Percentiles rank a stretch among this genome's conserved stretches.
phyloP scores from a whole-genome alignment of 495 filamentous ascomycete species.

The Articulospora tetracladia region DNA sequence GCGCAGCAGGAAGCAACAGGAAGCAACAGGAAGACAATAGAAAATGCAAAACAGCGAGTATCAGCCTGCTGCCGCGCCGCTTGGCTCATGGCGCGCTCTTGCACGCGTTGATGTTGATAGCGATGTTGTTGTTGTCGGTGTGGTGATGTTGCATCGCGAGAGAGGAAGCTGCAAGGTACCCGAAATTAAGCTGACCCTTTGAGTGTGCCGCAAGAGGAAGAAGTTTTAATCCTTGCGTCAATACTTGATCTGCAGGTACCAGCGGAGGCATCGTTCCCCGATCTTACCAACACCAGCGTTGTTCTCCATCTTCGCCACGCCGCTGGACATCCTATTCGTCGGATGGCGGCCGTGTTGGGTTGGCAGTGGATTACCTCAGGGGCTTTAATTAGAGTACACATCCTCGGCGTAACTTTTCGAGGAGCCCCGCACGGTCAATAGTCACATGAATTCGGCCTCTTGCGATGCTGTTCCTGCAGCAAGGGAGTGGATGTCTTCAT shows the following conservation, averaged over 20 bases:
- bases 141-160: not conserved
- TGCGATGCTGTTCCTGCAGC: no score
- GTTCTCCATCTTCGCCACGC: no score
- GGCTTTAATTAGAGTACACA: no score
- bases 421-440: no score
- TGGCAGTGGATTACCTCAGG: no score
- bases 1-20: not conserved
- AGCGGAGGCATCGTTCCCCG: not conserved
- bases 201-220: not conserved
- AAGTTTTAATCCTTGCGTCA: not conserved
- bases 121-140: not conserved
- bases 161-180: not conserved
- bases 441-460: no score
- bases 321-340: no score
- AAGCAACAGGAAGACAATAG: not conserved
- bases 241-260: not conserved
- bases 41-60: not conserved
- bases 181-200: not conserved
- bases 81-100: not conserved
- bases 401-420: no score
- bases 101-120: not conserved
- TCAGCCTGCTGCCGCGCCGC: no score
- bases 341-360: no score
- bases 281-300: not conserved
- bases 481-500: no score